Conservation (phyloP, 2,329 filamentous ascomycete species). For the Monosporascus sp. region DNA sequence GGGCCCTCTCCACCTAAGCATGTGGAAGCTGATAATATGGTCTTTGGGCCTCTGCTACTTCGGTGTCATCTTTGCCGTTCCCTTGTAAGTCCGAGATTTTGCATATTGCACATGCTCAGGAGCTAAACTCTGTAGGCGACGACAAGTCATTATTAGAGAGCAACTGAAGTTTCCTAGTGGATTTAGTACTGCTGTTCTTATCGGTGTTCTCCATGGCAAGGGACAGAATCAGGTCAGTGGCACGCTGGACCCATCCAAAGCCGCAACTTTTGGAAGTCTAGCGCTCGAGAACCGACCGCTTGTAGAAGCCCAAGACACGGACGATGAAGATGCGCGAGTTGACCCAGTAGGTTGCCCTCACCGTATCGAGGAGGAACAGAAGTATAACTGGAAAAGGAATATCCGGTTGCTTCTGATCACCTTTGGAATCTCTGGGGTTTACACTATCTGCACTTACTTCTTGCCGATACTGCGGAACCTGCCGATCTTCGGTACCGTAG, state of each 20-base stretch:
- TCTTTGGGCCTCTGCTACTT: slow-evolving; percentile 92
- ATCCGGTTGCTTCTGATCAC: slow-evolving; percentile 50
- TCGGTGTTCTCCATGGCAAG: slow-evolving; percentile 77
- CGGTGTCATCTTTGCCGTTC: slow-evolving; percentile 93
- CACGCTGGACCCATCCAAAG: slow-evolving; percentile 22
- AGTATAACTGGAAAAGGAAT: slow-evolving; percentile 40
- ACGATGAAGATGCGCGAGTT: slow-evolving; percentile 13
- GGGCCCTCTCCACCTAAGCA: slow-evolving; percentile 66
- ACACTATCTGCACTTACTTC: slow-evolving; percentile 86
- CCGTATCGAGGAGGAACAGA: slow-evolving; percentile 27
- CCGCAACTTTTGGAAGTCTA: slow-evolving; percentile 26
- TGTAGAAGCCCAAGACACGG: slow-evolving; percentile 10
- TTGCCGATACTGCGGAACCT: slow-evolving; percentile 77
- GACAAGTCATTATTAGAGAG: slow-evolving; percentile 89
- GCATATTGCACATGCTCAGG: neutral
- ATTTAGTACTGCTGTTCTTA: slow-evolving; percentile 91
- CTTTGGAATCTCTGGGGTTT: slow-evolving; percentile 53
- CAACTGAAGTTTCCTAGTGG: slow-evolving; percentile 91
- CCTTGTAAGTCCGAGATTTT: slow-evolving; percentile 47
- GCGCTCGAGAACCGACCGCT: slow-evolving; percentile 27
- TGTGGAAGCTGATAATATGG: slow-evolving; percentile 82
- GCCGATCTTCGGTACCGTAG: slow-evolving; percentile 73
- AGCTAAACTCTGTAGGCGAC: slow-evolving; percentile 42
- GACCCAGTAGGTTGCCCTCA: slow-evolving; percentile 18
- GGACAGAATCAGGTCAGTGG: slow-evolving; percentile 28